A percentile compares a stretch with the other conserved stretches of the same genome.
Conservation (phyloP, 1,139 yeast species). For the Arxiozyma heterogenica region DNA sequence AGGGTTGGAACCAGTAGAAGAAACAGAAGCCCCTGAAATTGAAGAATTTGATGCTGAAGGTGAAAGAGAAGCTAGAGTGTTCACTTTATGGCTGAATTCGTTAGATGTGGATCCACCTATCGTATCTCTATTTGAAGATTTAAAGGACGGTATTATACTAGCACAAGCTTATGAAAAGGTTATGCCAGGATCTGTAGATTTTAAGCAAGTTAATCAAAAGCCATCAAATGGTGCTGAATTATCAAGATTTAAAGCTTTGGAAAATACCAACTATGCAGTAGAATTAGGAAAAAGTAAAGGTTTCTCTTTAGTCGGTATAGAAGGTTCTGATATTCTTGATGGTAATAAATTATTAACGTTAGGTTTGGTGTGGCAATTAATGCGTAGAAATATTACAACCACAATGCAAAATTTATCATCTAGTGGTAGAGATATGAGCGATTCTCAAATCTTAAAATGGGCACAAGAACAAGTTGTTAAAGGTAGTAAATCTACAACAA, state of each 20-base stretch:
- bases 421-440: constrained; percentile 67
- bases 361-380: constrained; percentile 97
- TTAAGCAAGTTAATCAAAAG: constrained; percentile 72
- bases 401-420: constrained; percentile 69
- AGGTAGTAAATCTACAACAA: constrained; percentile 64
- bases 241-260: constrained; percentile 88
- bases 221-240: constrained; percentile 65
- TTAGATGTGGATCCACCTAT: constrained; percentile 94
- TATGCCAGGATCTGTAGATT: constrained; percentile 82
- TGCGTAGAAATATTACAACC: constrained; percentile 88
- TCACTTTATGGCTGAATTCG: constrained; percentile 93
- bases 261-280: constrained; percentile 92
- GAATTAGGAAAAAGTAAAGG: constrained; percentile 88
- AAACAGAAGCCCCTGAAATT: constrained; percentile 77
- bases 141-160: constrained; percentile 83
- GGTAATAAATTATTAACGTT: constrained; percentile 83
- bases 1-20: constrained; percentile 92
- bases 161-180: constrained; percentile 94
- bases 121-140: constrained; percentile 82
- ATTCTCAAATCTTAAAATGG: constrained; percentile 85
- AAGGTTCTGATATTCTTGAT: constrained; percentile 94
- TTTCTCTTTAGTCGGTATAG: constrained; percentile 93
- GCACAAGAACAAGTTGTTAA: constrained; percentile 76
- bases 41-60: constrained; percentile 98
- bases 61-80: constrained; percentile 97